Evolutionary conservation across 208 protist species (phyloP).

Genomic region (Trypanosoma mega): DNA sequence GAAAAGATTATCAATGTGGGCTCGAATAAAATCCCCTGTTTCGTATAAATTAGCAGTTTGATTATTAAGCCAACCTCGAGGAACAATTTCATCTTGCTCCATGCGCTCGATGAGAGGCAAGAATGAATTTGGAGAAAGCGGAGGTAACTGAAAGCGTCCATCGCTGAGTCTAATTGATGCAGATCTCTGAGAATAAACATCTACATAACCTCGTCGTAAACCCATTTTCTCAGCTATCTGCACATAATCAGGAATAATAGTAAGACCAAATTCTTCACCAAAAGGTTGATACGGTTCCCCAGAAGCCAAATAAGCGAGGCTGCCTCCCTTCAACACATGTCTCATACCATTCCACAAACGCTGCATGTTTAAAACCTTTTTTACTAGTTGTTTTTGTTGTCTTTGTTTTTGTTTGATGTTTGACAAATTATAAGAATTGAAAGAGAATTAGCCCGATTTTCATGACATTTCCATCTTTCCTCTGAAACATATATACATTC

Average conservation of each 20-base stretch:
- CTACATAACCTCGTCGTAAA: slow-evolving; percentile 76
- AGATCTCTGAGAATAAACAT: slow-evolving; percentile 79
- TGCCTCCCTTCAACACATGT: slow-evolving; percentile 66
- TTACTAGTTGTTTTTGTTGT: no score
- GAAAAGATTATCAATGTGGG: slow-evolving; percentile 91
- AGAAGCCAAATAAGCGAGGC: slow-evolving; percentile 62
- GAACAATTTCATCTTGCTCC: slow-evolving; percentile 75
- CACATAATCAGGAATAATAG: slow-evolving; percentile 82
- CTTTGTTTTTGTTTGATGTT: neutral
- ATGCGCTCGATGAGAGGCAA: slow-evolving; percentile 67
- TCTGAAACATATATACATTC: no score
- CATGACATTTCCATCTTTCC: no score
- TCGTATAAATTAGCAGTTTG: slow-evolving; percentile 91
- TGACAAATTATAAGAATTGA: slow-evolving; percentile 8
- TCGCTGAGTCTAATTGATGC: slow-evolving; percentile 79
- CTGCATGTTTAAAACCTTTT: slow-evolving; percentile 27
- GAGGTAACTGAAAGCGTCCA: slow-evolving; percentile 86
- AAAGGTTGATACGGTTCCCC: slow-evolving; percentile 85
- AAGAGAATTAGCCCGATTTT: no score
- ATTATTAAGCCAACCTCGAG: slow-evolving; percentile 82
- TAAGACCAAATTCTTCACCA: slow-evolving; percentile 86
- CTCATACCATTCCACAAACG: slow-evolving; percentile 37
- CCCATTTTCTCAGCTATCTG: slow-evolving; percentile 54
- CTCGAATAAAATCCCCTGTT: slow-evolving; percentile 84
- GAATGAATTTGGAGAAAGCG: slow-evolving; percentile 67